These are phyloP conservation scores for Xylariaceae sp. DNA, from an alignment of 2,329 filamentous ascomycete genomes.

Conservation along the genomic window DNA sequence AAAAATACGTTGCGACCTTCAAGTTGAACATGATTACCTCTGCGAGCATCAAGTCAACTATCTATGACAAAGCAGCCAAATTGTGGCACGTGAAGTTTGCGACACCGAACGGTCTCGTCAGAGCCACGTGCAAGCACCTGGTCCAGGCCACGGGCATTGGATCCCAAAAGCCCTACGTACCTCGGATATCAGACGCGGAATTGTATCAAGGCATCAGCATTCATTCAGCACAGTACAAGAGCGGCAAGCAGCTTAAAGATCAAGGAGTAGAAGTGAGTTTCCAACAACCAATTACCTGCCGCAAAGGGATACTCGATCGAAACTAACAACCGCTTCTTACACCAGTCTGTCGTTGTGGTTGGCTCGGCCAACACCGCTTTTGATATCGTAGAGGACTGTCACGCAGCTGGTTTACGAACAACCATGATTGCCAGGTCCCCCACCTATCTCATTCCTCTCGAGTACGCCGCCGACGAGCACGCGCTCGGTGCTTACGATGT, in stretches of 20 bases:
- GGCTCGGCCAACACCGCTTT: slow-evolving; percentile 36
- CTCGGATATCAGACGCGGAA: slow-evolving; percentile 11
- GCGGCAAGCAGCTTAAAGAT: slow-evolving; percentile 13
- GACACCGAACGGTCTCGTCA: slow-evolving; percentile 2
- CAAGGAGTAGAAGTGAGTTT: too few relatives aligned
- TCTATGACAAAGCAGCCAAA: slow-evolving; percentile 13
- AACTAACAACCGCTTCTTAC: too few relatives aligned
- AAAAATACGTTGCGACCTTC: slow-evolving; percentile 21
- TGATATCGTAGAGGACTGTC: slow-evolving; percentile 29
- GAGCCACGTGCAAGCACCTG: slow-evolving; percentile 14
- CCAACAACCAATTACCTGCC: too few relatives aligned
- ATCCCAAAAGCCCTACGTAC: slow-evolving; percentile 17
- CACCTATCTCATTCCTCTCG: slow-evolving; percentile 27
- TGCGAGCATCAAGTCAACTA: slow-evolving; percentile 18
- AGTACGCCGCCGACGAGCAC: slow-evolving; percentile 19
- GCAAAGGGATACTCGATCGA: not conserved
- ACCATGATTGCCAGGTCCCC: slow-evolving; percentile 29
- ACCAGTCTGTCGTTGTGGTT: slow-evolving; percentile 25
- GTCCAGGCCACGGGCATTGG: slow-evolving; percentile 20
- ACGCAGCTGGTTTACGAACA: slow-evolving; percentile 19
- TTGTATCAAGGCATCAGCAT: slow-evolving; percentile 18
- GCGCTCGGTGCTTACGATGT: slow-evolving; percentile 25
- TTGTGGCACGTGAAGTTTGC: slow-evolving; percentile 20
- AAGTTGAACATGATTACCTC: slow-evolving; percentile 26
- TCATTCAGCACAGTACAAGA: slow-evolving; percentile 19